Evolutionary conservation across 805 yeast genomes (phyloP), one percentile per base, ranked within the genome.

Genomic region (Cyberlindnera euphorbiae): DNA sequence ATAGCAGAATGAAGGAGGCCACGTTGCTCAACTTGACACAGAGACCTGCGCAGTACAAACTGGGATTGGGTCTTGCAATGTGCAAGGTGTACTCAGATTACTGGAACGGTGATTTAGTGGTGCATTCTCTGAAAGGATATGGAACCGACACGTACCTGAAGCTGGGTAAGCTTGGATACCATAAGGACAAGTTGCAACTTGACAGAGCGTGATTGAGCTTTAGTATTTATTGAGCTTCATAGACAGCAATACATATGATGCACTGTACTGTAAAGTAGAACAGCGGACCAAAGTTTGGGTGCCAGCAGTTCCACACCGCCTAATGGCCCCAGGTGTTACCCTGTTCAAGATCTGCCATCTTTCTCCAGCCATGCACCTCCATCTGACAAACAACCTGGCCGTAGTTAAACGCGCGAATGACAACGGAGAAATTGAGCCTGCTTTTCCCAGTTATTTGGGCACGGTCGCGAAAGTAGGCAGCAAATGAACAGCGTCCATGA

Each of bases 21-120:
- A 82, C 93, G 2, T 63, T 89, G 40, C 68, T 72, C 34, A 69
- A 75, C 19, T 67, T 89, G 50, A 73, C 82, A 28, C 70, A 79
- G 22, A 72, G 97, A 44, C 83, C 93, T 2, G 78, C 83, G 18
- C 73, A 82, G 41, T 73, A 73, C 49, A 83, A 82, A 35, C 62
- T 90, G 19, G 97, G 97, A 0, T 71, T 90, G 41, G 96, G 97
- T 1, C 64, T 90, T 42, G 96, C 97, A 0, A 79, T 90, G 82
- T 83, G 96, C 52, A 80, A 85, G 48, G 86, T 89, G 0, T 90
- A 90, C 55, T 86, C 95, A 0, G 97, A 90, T 50, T 90, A 90
- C 59, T 90, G 97, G 97, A 93, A 89, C 49, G 97, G 97, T 6
- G 84, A 82, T 34, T 60, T 90, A 33, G 80, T 79, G 41, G 75